A percentile compares a stretch with the other conserved stretches of the same genome.
Conservation (phyloP, 805 yeast species). For the Candida glaebosa region DNA sequence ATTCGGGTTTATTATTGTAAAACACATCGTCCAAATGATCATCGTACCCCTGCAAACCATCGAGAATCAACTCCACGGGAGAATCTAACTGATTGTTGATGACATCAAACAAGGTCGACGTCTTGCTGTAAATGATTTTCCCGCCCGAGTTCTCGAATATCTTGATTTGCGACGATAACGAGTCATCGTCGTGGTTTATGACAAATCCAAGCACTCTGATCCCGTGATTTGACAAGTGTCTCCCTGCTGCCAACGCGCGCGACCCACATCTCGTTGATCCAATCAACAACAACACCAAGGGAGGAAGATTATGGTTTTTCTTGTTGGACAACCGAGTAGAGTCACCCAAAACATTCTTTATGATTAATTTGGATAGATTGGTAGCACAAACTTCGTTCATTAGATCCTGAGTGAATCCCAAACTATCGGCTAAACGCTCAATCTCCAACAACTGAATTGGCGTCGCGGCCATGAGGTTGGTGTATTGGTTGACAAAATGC, state of each 20-base stretch:
- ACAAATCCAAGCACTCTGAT: conserved; percentile 59
- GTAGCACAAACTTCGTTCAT: conserved; percentile 67
- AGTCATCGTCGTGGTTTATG: conserved; percentile 30
- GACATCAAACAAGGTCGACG: conserved; percentile 32
- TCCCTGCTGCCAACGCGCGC: conserved; percentile 72
- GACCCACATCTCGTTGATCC: conserved; percentile 78
- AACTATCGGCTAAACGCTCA: conserved; percentile 55
- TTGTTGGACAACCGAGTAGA: conserved; percentile 52
- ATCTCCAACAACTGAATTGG: conserved; percentile 79
- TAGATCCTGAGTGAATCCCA: conserved; percentile 45
- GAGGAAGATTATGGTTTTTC: conserved; percentile 74
- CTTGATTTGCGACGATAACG: conserved; percentile 48
- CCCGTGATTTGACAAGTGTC: conserved; percentile 74
- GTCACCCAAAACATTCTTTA: conserved; percentile 64
- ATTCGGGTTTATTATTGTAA: conserved; percentile 36
- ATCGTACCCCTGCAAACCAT: conserved; percentile 83
- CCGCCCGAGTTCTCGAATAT: conserved; percentile 66
- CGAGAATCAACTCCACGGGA: conserved; percentile 77
- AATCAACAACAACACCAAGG: conserved; percentile 64
- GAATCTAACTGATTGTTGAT: conserved; percentile 51
- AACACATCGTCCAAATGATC: conserved; percentile 59
- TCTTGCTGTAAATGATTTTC: conserved; percentile 42
- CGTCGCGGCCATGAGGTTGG: conserved; percentile 40
- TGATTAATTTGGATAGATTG: conserved; percentile 57
- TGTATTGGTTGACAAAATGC: conserved; percentile 6